Base-by-base conservation (phyloP, 805 yeast species). In the Candida nanaspora region DNA sequence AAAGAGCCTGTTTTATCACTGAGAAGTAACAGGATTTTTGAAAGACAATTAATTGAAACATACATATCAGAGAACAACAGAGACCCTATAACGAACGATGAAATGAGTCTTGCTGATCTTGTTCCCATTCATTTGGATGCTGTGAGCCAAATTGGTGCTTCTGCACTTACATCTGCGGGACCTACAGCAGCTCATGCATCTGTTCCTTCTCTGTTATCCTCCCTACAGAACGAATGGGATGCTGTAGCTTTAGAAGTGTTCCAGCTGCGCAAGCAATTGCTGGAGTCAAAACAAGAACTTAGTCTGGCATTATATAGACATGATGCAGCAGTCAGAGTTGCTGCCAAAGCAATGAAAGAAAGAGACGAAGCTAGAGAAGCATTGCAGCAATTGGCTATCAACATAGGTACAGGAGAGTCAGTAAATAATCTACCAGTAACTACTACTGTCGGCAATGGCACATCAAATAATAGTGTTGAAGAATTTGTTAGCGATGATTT, bases 141-240 rank as follows among this genome's bases (percentile, higher is more conserved):
- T 15, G 34, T 31, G 6, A 31, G 13, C n/a, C n/a, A 31, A 19
- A 18, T 31, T 6, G 34, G 34, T 31, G 4, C 9, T 3, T 18
- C 21, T 31, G 6, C 34, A 6, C n/a, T 31, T 4, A 5, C 20
- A 15, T 5, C 22, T 6, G 5, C 22, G 6, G 8, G 10, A 6
- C 5, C 10, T 16, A 6, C 22, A 4, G 65, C 72, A 5, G 60
- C 57, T 4, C 49, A 48, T 13, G 74, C 80, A 19, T 83, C 94
- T 0, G 85, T 89, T 25, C 98, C 98, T 0, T 69, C 85, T 4
- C 61, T 89, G 50, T 65, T 89, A 38, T 69, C 86, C 2, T 66
- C 83, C 2, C 76, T 89, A 46, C 96, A 89, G 56, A 78, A 81
- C 44, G 96, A 88, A 59, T 89, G 94, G 88, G 97, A 89, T 55